Evolutionary conservation across 805 yeast genomes (phyloP), one percentile per base, ranked within the genome.

Genomic region (Myxozyma udenii): DNA sequence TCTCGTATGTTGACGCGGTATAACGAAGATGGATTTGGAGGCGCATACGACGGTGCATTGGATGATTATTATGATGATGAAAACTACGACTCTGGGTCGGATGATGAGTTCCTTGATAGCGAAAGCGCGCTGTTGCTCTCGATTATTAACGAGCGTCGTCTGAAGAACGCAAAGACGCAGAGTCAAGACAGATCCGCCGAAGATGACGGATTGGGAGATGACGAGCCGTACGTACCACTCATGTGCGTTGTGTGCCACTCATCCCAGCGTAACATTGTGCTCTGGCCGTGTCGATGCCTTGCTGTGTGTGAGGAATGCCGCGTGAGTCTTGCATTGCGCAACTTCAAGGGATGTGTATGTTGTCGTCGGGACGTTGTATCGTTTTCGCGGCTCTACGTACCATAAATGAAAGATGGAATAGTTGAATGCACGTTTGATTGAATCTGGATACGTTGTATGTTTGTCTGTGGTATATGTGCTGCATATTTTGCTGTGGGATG

Each of bases 211-310:
- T 12, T 44, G 18, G 30, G 11, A 19, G 54, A 48, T 24, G 48
- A 41, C 35, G 49, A 45, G 22, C 23, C 44, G 40, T 46, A 53
- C 26, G 48, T 35, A 5, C 52, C 58, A 11, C 45, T 48, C 3
- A 25, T 50, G 3, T 89, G 97, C 68, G 95, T 87, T 4, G 83
- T 90, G 2, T 90, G 97, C 66, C 91, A 85, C 60, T 74, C 76
- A 3, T 80, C 84, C 51, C 78, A 81, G 3, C 74, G 96, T 58
- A 85, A 84, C 51, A 78, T 90, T 38, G 81, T 90, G 6, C 72
- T 91, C 2, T 90, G 97, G 97, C 97, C 97, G 0, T 90, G 97
- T 65, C 79, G 81, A 61, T 90, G 97, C 67, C 79, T 90, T 50
- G 89, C 95, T 0, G 73, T 90, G 3, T 90, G 97, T 67, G 96